Conservation (phyloP, 169 alveolate genomes). For the Cryptosporidium meleagridis region DNA sequence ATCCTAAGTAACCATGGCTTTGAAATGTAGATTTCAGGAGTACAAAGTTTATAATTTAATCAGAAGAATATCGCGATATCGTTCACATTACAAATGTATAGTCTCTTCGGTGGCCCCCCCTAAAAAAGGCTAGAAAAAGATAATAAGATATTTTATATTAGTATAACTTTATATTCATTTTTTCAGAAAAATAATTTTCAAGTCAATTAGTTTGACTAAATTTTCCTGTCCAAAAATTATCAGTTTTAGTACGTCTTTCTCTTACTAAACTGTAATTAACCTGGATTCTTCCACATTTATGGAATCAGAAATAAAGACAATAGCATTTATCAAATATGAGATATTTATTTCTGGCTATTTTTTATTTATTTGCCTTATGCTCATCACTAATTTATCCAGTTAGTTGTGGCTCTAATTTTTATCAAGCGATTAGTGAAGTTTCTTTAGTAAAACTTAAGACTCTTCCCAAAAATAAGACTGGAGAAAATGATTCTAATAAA, state of each 20-base stretch:
- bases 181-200: neutral
- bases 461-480: neutral
- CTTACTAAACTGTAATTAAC: neutral
- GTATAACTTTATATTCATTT: no score
- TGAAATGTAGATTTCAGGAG: neutral
- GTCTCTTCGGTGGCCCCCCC: neutral
- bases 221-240: no score
- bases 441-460: neutral
- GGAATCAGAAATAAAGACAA: no score
- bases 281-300: no score
- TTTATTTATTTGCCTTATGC: neutral
- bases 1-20: neutral
- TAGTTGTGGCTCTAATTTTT: neutral
- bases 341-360: neutral
- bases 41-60: no score
- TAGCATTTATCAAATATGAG: neutral
- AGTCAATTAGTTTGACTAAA: neutral
- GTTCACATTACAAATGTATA: neutral
- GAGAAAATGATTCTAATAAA: neutral
- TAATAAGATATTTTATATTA: neutral
- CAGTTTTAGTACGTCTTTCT: neutral
- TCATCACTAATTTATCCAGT: neutral
- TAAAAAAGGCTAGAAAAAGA: neutral
- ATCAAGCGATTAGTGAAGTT: no score
- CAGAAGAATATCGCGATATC: neutral